Evolutionary conservation across 345 rosid species (phyloP), one percentile per base, ranked within the genome.

Genomic region (Isatis tinctoria): DNA sequence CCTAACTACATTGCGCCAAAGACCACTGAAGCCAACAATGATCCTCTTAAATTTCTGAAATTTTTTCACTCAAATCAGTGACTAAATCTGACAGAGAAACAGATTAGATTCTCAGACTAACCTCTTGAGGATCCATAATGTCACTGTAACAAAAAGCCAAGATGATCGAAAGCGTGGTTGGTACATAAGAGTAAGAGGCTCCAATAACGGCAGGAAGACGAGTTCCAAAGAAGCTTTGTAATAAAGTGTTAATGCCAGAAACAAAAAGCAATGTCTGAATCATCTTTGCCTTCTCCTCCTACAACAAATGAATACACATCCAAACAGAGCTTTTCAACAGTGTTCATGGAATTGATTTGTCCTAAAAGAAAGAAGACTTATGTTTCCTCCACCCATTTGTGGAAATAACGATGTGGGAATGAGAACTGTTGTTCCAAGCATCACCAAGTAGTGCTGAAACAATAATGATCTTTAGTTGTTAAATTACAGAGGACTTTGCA

Each of bases 1-100:
- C 98, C 97, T 91, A 27, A 88, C 88, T 76, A 91, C 97, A 80
- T 95, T 95, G 26, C 99, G 86, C 99, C 99, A 95, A 33, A 95
- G 92, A 43, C 99, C 99, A 44, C 99, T 95, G 82, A 95, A 95
- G 60, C 99, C 99, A 53, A 91, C 37, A 4, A 95, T 95, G 74
- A 87, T 95, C 86, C 67, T 88, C 84, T 87, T 84, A 70, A 95
- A 95, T 78, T 85, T 91, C 99, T 91, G 85, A 76, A 82, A 9
- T 10, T 53, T 4, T 80, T 68, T 28, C 24, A 9, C 10, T 17
- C 71, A 5, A 30, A 59, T 47, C 5, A 60, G 8, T 32, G 35
- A 70, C 5, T 40, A 77, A 58, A 39, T 5, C 11, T 71, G 3
- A 64, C 30, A 56, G 2, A 58, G 0, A 51, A 40, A 51, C 24